Base-by-base conservation (phyloP, 495 filamentous ascomycete species). In the Corynascus novoguineensis region DNA sequence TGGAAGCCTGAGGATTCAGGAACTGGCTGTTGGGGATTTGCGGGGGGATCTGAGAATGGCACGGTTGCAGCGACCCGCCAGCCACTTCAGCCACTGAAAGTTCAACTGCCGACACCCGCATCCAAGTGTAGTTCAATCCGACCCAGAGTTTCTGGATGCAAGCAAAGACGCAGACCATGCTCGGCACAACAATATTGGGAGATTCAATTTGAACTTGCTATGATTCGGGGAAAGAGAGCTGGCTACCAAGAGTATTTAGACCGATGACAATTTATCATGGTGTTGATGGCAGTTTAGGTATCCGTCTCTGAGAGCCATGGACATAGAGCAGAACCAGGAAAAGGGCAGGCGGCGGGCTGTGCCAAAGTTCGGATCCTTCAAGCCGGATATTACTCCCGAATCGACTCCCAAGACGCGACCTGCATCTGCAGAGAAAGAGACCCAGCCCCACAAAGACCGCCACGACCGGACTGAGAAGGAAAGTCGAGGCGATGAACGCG, bases 281-380 rank as follows among this genome's bases (percentile, higher is more conserved):
- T n/a, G n/a, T n/a, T n/a, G n/a, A n/a, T n/a, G n/a, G n/a, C n/a
- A n/a, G 10, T 31, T 17, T 6, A 31, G 25, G 45, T 49, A 31
- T n/a, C 37, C 37, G 15, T 41, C 37, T 41, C 15, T 21, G 4
- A 28, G n/a, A 15, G 7, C 15, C 28, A 50, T 31, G 51, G 51
- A 37, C 32, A 66, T 65, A 52, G 64, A 69, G 31, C 53, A 24
- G 22, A 27, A 62, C 29, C 69, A 68, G 15, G 31, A 50, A 24
- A 24, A 50, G 15, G 19, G 19, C 2, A 42, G 14, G 55, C 66
- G 50, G 21, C 68, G 64, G 27, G 52, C 73, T 19, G 72, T 86
- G 52, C 86, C 86, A 29, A 86, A 81, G 41, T 89, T 89, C 60
- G 75, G 75, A 41, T 88, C 86, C 58, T 89, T 88, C 76, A 84